Conservation (phyloP, 768 basidiomycete species). For the Psilocybe subaeruginosa region DNA sequence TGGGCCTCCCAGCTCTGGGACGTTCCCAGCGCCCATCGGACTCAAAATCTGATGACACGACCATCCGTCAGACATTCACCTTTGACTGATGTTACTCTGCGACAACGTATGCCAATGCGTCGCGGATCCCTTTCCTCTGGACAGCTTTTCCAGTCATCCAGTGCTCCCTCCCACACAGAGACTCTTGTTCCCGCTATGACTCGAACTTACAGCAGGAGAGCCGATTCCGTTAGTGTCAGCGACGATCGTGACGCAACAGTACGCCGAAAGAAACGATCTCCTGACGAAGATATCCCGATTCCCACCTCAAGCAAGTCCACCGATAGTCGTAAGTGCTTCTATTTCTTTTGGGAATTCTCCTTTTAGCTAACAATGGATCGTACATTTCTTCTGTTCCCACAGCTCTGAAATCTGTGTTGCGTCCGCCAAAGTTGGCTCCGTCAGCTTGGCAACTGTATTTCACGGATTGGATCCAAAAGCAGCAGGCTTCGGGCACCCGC, state of each 20-base stretch:
- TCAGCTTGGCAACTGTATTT: slow-evolving; percentile 98
- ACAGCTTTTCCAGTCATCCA: slow-evolving; percentile 69
- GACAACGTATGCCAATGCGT: slow-evolving; percentile 42
- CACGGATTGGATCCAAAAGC: slow-evolving; percentile 91
- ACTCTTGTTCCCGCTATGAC: slow-evolving; percentile 49
- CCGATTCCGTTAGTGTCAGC: slow-evolving; percentile 60
- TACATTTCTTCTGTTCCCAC: slow-evolving; percentile 20
- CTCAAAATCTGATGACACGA: slow-evolving; percentile 43
- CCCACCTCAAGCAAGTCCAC: slow-evolving; percentile 36
- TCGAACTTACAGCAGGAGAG: slow-evolving; percentile 66
- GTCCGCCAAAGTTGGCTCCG: slow-evolving; percentile 89
- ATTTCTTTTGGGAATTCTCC: slow-evolving; percentile 12
- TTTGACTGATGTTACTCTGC: slow-evolving; percentile 41
- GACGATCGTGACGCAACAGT: slow-evolving; percentile 79
- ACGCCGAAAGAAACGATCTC: slow-evolving; percentile 56
- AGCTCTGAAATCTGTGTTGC: slow-evolving; percentile 78
- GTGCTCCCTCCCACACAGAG: slow-evolving; percentile 64
- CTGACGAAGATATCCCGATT: slow-evolving; percentile 36
- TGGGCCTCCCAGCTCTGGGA: slow-evolving; percentile 77
- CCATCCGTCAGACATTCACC: slow-evolving; percentile 52
- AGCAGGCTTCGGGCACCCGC: slow-evolving; percentile 75
- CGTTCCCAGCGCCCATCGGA: slow-evolving; percentile 44
- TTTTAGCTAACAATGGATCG: slow-evolving; percentile 19
- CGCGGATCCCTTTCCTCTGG: slow-evolving; percentile 51
- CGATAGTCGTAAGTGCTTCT: slow-evolving; percentile 49